phyloP scores from a whole-genome alignment of 331 rosid genomes.

The Stylosanthes scabra region DNA sequence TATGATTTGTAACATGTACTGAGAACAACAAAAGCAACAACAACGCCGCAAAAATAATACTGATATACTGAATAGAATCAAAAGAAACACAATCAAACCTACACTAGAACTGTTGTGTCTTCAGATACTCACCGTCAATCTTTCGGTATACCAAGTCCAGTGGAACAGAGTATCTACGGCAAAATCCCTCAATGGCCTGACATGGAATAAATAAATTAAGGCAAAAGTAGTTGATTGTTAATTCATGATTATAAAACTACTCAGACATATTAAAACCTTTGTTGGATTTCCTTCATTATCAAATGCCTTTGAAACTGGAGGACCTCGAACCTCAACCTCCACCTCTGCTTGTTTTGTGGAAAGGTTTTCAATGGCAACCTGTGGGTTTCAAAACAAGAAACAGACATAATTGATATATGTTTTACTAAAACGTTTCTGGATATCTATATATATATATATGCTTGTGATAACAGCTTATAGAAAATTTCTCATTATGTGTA shows the following conservation, averaged over 20 bases:
- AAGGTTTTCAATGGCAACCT: conserved; percentile 79
- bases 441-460: no score
- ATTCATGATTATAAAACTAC: background rate
- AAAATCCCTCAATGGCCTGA: conserved; percentile 95
- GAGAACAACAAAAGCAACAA: conserved; percentile 22
- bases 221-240: conserved; percentile 15
- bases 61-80: conserved; percentile 17
- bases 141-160: conserved; percentile 62
- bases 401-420: conserved; percentile 18
- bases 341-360: conserved; percentile 70
- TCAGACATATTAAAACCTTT: conserved; percentile 63
- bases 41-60: background rate
- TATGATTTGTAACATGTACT: background rate
- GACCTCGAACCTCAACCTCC: conserved; percentile 94
- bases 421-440: background rate
- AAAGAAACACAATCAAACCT: conserved; percentile 16
- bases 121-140: conserved; percentile 75
- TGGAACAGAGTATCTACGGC: conserved; percentile 82
- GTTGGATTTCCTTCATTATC: conserved; percentile 86
- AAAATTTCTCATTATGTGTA: conserved; percentile 8
- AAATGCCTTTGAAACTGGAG: conserved; percentile 93
- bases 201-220: conserved; percentile 43
- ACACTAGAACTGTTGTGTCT: conserved; percentile 22
- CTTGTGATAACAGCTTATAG: conserved; percentile 4
- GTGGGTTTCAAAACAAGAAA: conserved; percentile 37